Evolutionary conservation across 1,284 basidiomycete species (phyloP), one percentile per base, ranked within the genome.

Genomic region (Boletus sp.): DNA sequence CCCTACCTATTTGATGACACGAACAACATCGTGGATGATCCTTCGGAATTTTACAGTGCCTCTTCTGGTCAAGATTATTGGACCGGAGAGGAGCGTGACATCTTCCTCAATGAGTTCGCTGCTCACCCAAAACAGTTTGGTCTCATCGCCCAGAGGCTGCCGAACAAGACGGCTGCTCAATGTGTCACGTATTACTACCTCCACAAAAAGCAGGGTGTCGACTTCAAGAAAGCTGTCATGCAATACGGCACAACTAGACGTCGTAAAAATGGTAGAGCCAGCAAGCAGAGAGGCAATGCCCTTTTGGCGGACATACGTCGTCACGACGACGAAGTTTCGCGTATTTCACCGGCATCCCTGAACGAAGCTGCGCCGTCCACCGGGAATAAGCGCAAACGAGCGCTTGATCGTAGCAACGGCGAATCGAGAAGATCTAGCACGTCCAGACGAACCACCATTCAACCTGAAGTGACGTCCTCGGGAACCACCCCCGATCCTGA

Each of bases 181-280:
- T 98, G 96, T 71, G 92, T 98, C 44, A 83, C 89, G 51, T 97
- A 88, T 75, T 98, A 98, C 75, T 98, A 98, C 75, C 79, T 96
- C 59, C 93, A 95, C 76, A 98, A 98, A 81, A 94, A 96, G 76
- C 82, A 81, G 65, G 74, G 82, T 44, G 88, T 94, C 69, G 90
- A 96, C 74, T 96, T 95, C 76, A 86, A 92, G 56, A 83, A 88
- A 66, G 83, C 87, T 13, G 79, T 92, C 22, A 75, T 83, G 53
- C 81, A 81, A 66, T 83, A 83, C 65, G 85, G 83, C n/a, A 81
- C 82, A 2, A 84, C 81, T 57, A 87, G 87, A 68, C 79, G 86
- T 53, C 82, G 80, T 61, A 80, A 77, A 54, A 79, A 82, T n/a
- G 78, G 85, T 12, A 75, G 83, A 58, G 78, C 79, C 45, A 84